These are phyloP conservation scores for Aspergillus transmontanensis DNA, from an alignment of 2,329 filamentous ascomycete genomes.

Conservation along the genomic window DNA sequence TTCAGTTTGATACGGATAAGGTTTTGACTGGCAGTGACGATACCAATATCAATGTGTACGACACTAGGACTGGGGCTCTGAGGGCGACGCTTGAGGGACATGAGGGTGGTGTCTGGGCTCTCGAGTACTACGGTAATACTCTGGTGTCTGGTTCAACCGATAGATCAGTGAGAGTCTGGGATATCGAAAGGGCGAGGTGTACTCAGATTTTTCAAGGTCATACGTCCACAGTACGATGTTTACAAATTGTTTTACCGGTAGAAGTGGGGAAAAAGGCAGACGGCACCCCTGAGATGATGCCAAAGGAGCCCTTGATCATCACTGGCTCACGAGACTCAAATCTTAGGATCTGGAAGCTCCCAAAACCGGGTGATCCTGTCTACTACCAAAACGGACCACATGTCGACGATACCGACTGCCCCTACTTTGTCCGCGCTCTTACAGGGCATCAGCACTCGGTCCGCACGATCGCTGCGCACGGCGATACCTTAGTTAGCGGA, in stretches of 20 bases:
- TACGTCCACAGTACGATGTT: conserved; percentile 92
- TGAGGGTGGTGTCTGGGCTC: conserved; percentile 94
- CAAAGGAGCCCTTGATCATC: conserved; percentile 92
- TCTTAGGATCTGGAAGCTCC: conserved; percentile 90
- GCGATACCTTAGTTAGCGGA: conserved; percentile 93
- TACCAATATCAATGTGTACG: conserved; percentile 96
- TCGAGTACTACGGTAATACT: conserved; percentile 94
- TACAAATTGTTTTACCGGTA: conserved; percentile 90
- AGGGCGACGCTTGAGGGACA: conserved; percentile 85
- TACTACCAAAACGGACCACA: conserved; percentile 80
- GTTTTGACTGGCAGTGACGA: conserved; percentile 98
- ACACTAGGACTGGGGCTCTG: conserved; percentile 89
- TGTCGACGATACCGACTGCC: conserved; percentile 75
- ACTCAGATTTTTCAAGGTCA: conserved; percentile 97
- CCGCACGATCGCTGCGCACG: conserved; percentile 90
- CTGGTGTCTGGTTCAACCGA: conserved; percentile 96
- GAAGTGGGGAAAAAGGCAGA: conserved; percentile 71
- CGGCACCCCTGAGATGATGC: conserved; percentile 81
- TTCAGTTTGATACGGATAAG: conserved; percentile 97
- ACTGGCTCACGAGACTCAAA: conserved; percentile 95
- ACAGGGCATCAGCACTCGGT: conserved; percentile 90
- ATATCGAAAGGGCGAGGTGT: conserved; percentile 89
- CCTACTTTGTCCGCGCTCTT: conserved; percentile 88
- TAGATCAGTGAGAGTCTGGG: conserved; percentile 98
- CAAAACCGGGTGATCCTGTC: conserved; percentile 72